phyloP scores from a whole-genome alignment of 208 protist genomes.

The Crithidia acanthocephali region DNA sequence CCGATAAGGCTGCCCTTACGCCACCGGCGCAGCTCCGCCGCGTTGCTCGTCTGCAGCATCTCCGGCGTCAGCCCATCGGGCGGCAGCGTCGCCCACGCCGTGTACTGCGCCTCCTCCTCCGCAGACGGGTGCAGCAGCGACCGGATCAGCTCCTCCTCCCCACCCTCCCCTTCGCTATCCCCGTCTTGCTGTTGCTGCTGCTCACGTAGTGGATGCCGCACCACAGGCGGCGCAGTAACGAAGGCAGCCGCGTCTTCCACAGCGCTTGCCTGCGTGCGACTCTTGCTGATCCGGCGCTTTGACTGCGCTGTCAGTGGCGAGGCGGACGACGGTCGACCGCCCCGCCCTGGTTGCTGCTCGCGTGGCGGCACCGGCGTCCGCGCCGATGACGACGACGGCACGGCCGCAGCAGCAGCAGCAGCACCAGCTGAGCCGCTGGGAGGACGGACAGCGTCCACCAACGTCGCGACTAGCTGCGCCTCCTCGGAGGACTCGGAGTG shows the following conservation, averaged over 20 bases:
- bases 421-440: not conserved
- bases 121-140: conserved; percentile 62
- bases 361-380: conserved; percentile 5
- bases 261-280: not conserved
- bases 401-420: not conserved
- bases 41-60: conserved; percentile 88
- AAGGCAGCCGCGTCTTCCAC: conserved; percentile 4
- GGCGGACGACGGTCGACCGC: conserved; percentile 8
- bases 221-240: not conserved
- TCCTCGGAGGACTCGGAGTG: conserved; percentile 10
- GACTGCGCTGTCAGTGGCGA: not conserved
- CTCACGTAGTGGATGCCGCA: conserved; percentile 5
- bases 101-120: conserved; percentile 85
- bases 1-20: conserved; percentile 86
- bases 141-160: conserved; percentile 35
- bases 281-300: not conserved
- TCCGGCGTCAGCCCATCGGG: conserved; percentile 77
- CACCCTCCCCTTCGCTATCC: conserved; percentile 32
- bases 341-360: conserved; percentile 9
- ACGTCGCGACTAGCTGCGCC: not conserved
- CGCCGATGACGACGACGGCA: not conserved
- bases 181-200: no score
- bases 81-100: conserved; percentile 66
- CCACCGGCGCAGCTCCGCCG: conserved; percentile 67
- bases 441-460: not conserved